Conservation (phyloP, 495 filamentous ascomycete genomes). For the Penicillium parvum region DNA sequence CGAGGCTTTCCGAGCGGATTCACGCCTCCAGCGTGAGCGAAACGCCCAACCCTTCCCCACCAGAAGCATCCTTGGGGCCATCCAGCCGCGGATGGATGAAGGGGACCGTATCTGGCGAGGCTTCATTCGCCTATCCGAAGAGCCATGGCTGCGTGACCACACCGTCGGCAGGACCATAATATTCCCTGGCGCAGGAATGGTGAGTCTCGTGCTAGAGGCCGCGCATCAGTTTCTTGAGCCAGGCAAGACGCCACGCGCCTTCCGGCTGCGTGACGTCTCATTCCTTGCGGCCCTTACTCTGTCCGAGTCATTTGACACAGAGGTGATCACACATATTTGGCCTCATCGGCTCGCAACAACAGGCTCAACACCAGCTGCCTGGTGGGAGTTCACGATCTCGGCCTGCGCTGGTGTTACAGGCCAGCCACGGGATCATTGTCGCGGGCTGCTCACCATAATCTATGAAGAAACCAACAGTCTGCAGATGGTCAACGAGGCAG, state of each 20-base stretch:
- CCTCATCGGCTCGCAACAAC: too few relatives aligned
- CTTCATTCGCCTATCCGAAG: background rate
- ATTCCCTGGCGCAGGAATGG: constrained; percentile 35
- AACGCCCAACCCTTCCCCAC: background rate
- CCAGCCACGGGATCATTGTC: too few relatives aligned
- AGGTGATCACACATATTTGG: too few relatives aligned
- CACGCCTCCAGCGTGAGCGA: background rate
- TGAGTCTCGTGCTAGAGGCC: constrained; percentile 40
- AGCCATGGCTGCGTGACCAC: background rate
- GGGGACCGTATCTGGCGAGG: background rate
- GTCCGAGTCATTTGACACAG: constrained; percentile 1
- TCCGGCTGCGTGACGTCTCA: too few relatives aligned
- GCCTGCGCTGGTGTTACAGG: too few relatives aligned
- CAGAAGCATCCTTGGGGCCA: background rate
- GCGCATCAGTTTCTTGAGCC: constrained; percentile 5
- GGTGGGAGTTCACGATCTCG: too few relatives aligned
- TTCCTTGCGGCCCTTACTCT: too few relatives aligned
- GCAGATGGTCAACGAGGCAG: too few relatives aligned
- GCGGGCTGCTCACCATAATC: too few relatives aligned
- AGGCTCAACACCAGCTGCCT: too few relatives aligned
- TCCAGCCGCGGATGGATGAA: too few relatives aligned
- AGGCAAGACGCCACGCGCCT: constrained; percentile 17
- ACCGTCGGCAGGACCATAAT: constrained; percentile 16
- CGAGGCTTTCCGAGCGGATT: background rate
- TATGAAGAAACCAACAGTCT: too few relatives aligned